Conservation (phyloP, 163 green algal species). For the Picocystis sp. region DNA sequence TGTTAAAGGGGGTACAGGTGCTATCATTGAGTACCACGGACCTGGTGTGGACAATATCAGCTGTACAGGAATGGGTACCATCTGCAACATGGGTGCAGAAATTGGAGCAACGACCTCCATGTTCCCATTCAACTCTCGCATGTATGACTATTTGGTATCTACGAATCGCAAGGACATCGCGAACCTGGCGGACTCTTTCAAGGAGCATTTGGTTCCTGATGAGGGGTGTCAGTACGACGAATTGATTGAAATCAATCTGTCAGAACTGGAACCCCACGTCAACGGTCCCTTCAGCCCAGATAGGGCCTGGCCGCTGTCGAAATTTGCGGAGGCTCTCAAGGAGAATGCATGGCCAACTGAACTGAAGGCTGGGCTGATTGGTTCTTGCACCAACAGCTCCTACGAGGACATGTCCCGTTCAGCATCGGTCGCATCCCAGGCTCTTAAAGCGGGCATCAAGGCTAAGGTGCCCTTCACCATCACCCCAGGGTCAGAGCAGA, state of each 20-base stretch:
- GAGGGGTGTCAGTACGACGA: constrained; percentile 7
- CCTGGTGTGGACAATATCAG: constrained; percentile 73
- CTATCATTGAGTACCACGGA: constrained; percentile 95
- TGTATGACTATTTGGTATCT: constrained; percentile 80
- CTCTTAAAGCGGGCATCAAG: constrained; percentile 62
- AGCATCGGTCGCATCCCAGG: constrained; percentile 61
- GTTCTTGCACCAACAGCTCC: constrained; percentile 78
- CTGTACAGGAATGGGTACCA: constrained; percentile 90
- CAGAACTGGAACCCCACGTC: constrained; percentile 4
- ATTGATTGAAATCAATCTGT: constrained; percentile 8
- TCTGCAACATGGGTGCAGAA: constrained; percentile 97
- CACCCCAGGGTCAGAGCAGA: constrained; percentile 27
- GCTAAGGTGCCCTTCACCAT: constrained; percentile 82
- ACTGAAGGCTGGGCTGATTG: constrained; percentile 74
- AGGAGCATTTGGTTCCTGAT: constrained; percentile 10
- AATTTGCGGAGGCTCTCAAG: constrained; percentile 15
- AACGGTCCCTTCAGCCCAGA: constrained; percentile 8
- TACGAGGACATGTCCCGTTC: constrained; percentile 90
- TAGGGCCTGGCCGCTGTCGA: constrained; percentile 10
- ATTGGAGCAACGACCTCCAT: constrained; percentile 90
- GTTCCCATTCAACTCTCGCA: constrained; percentile 85
- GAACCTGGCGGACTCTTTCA: constrained; percentile 47
- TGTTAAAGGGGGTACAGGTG: constrained; percentile 87
- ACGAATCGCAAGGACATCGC: constrained; percentile 52
- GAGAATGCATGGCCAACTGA: constrained; percentile 49